These are phyloP conservation scores for Mrakia blollopis DNA, from an alignment of 768 basidiomycete species.

Conservation along the genomic window DNA sequence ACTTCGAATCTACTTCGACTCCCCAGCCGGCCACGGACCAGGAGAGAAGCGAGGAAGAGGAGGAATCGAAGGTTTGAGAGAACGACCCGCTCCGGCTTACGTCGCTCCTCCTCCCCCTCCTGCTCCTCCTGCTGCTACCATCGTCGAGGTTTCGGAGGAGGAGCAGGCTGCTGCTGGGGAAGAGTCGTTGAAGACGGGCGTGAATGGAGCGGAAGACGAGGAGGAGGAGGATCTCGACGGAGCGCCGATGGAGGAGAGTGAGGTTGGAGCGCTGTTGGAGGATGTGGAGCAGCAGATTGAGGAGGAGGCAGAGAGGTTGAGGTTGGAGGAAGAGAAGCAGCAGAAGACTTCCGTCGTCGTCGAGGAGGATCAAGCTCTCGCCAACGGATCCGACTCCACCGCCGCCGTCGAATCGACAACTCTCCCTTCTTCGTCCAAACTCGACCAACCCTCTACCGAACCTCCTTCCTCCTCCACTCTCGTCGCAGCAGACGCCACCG, in stretches of 20 bases:
- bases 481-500: constrained; percentile 19
- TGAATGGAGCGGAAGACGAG: constrained; percentile 23
- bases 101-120: background rate
- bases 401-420: constrained; percentile 20
- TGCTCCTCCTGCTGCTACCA: background rate
- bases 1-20: constrained; percentile 48
- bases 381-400: constrained; percentile 18
- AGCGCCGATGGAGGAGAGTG: constrained; percentile 26
- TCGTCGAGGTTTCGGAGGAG: constrained; percentile 6
- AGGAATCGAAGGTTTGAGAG: constrained; percentile 29
- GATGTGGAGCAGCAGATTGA: constrained; percentile 23
- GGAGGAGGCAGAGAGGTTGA: constrained; percentile 12
- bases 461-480: background rate
- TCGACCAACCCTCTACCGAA: background rate
- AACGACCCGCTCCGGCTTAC: background rate
- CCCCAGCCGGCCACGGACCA: constrained; percentile 42
- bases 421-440: too few relatives aligned
- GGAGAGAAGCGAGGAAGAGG: constrained; percentile 30
- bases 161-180: constrained; percentile 3
- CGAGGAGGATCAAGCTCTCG: background rate
- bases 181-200: constrained; percentile 18
- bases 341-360: constrained; percentile 31
- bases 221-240: constrained; percentile 25
- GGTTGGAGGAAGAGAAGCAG: constrained; percentile 19
- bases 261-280: constrained; percentile 14